Percentiles rank a stretch among this genome's conserved stretches.
These are phyloP conservation scores for Parathielavia appendiculata DNA, from an alignment of 495 filamentous ascomycete species.

Conservation along the genomic window DNA sequence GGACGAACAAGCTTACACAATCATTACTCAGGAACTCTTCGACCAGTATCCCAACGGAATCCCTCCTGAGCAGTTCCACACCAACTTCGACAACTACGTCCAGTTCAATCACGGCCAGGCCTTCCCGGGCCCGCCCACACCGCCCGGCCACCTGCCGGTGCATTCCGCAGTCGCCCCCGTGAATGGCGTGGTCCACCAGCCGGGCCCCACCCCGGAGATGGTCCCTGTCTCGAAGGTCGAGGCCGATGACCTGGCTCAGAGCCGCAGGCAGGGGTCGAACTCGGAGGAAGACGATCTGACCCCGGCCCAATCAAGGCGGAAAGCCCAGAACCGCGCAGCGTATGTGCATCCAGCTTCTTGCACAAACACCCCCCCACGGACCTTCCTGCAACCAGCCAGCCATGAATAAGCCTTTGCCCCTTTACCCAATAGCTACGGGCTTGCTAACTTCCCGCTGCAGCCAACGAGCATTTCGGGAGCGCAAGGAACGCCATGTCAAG, in stretches of 20 bases:
- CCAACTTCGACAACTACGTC: slow-evolving; percentile 40
- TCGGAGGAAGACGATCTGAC: slow-evolving; percentile 58
- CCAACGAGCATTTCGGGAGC: slow-evolving; percentile 93
- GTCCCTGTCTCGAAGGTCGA: slow-evolving; percentile 38
- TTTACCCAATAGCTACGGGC: neutral
- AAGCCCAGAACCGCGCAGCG: slow-evolving; percentile 96
- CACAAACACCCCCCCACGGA: neutral
- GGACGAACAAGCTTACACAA: slow-evolving; percentile 36
- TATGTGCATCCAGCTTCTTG: slow-evolving; percentile 49
- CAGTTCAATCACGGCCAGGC: slow-evolving; percentile 38
- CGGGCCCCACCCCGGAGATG: slow-evolving; percentile 28
- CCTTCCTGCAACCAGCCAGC: neutral
- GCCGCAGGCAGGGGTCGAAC: slow-evolving; percentile 40
- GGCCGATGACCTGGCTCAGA: slow-evolving; percentile 21
- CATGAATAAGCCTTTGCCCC: neutral
- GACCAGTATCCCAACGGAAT: slow-evolving; percentile 38
- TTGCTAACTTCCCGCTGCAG: slow-evolving; percentile 42
- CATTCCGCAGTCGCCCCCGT: slow-evolving; percentile 20
- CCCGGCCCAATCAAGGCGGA: slow-evolving; percentile 78
- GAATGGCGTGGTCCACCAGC: slow-evolving; percentile 27
- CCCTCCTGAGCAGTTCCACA: slow-evolving; percentile 40
- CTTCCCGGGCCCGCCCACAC: slow-evolving; percentile 42
- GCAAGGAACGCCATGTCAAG: slow-evolving; percentile 89
- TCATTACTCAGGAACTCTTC: slow-evolving; percentile 43
- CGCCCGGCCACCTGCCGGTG: slow-evolving; percentile 32